Evolutionary conservation across 768 basidiomycete genomes (phyloP), one percentile per base, ranked within the genome.

Genomic region (Suillus subaureus): DNA sequence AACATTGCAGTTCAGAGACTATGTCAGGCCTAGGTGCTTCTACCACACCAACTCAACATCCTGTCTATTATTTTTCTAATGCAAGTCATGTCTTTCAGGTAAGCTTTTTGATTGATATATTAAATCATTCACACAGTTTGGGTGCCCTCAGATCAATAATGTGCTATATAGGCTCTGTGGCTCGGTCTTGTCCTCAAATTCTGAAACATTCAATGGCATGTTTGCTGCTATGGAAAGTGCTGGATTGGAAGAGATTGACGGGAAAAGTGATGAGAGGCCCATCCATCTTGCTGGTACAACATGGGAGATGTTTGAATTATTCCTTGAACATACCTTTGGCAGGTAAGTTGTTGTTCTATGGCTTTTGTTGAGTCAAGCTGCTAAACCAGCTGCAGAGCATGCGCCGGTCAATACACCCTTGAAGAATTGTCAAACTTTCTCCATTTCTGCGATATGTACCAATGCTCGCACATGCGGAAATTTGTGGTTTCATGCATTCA

Each of bases 311-410:
- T 52, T 52, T 52, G 51, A 52, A 52, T 28, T 52, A 16, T 52
- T 28, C 26, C 51, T 52, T 52, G 51, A 52, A 52, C 26, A 52
- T 52, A 52, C 51, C 51, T 52, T 52, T 52, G 51, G 51, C 51
- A 52, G 26, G 51, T 52, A 52, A 52, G 26, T 52, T 16, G 26
- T 28, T 52, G 26, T 28, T 52, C 23, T 52, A 52, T 16, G 6
- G 15, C 26, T 52, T 26, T 52, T 8, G 9, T 21, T 0, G n/a
- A n/a, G n/a, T n/a, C n/a, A 4, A 26, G 15, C 51, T 28, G 51
- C 23, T 52, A 28, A 52, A 52, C 51, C 51, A 52, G 51, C 18
- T 52, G 51, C 9, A 52, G 51, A 52, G 11, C 15, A 16, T 7
- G 28, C 26, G 3, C 28, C 1, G 51, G 51, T 16, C 51, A 52